Percentiles rank a stretch among this genome's conserved stretches.
Conservation (phyloP, 352 stramenopile species). For the Pythium guiyangense region DNA sequence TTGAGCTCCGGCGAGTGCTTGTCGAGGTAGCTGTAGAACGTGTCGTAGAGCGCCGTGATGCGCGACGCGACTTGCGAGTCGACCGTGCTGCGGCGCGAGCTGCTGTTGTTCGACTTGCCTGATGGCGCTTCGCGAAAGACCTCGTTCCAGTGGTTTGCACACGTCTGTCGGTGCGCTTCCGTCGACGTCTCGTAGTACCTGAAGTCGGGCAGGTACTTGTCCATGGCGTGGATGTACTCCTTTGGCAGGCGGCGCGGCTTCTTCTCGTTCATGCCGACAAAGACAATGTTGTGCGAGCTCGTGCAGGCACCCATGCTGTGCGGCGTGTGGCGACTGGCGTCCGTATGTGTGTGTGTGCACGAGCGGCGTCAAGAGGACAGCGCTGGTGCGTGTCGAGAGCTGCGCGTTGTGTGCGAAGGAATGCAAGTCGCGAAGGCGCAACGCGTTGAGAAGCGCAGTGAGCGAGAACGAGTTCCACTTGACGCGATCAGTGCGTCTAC, state of each 20-base stretch:
- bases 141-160: conserved; percentile 27
- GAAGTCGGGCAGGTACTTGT: conserved; percentile 37
- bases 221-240: conserved; percentile 23
- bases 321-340: too few species aligned
- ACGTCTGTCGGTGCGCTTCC: conserved; percentile 23
- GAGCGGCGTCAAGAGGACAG: too few species aligned
- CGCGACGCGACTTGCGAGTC: conserved; percentile 16
- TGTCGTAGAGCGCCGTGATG: conserved; percentile 34
- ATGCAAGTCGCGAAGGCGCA: too few species aligned
- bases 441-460: too few species aligned
- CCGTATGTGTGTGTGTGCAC: too few species aligned
- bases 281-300: conserved; percentile 17
- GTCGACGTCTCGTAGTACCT: conserved; percentile 30
- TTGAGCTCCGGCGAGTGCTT: conserved; percentile 36
- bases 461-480: too few species aligned
- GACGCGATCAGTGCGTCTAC: too few species aligned
- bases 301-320: conserved; percentile 21
- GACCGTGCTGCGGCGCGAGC: conserved; percentile 15
- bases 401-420: too few species aligned
- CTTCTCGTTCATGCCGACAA: background rate
- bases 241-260: conserved; percentile 13
- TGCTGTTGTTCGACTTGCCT: conserved; percentile 8
- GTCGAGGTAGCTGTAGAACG: conserved; percentile 44
- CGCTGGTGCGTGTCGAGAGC: too few species aligned
- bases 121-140: conserved; percentile 26